Conservation (phyloP, 2,329 filamentous ascomycete species). For the Fusarium buharicum region DNA sequence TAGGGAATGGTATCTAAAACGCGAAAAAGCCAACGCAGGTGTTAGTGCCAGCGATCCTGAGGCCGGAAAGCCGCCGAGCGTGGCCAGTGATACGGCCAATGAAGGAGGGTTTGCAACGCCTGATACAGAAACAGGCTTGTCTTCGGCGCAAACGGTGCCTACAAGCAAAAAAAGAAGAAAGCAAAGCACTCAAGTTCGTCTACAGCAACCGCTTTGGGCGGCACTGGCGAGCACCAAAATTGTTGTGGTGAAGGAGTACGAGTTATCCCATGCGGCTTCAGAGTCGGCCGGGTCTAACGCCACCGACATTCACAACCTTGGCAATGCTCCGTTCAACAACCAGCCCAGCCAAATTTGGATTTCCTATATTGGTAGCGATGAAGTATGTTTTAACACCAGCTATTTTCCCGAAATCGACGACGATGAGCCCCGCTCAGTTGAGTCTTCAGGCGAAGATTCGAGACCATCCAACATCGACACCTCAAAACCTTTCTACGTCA, state of each 20-base stretch:
- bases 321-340: slow-evolving; percentile 77
- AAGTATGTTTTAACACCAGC: slow-evolving; percentile 80
- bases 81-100: slow-evolving; percentile 46
- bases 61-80: slow-evolving; percentile 62
- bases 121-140: slow-evolving; percentile 59
- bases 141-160: slow-evolving; percentile 56
- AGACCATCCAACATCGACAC: slow-evolving; percentile 67
- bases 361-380: slow-evolving; percentile 80
- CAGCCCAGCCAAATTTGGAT: slow-evolving; percentile 82
- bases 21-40: slow-evolving; percentile 65
- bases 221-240: slow-evolving; percentile 96
- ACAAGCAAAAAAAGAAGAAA: slow-evolving; percentile 86
- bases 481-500: slow-evolving; percentile 80
- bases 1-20: slow-evolving; percentile 72
- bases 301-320: slow-evolving; percentile 80
- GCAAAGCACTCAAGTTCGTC: slow-evolving; percentile 89
- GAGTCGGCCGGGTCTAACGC: slow-evolving; percentile 79
- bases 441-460: slow-evolving; percentile 47
- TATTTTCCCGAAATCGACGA: slow-evolving; percentile 64
- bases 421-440: slow-evolving; percentile 41
- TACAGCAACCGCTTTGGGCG: slow-evolving; percentile 92
- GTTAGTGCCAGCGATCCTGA: slow-evolving; percentile 69
- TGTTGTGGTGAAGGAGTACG: slow-evolving; percentile 91
- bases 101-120: slow-evolving; percentile 60
- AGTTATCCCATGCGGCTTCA: slow-evolving; percentile 79